Base-by-base conservation (phyloP, 768 basidiomycete species). In the Cytidiella melzeri region DNA sequence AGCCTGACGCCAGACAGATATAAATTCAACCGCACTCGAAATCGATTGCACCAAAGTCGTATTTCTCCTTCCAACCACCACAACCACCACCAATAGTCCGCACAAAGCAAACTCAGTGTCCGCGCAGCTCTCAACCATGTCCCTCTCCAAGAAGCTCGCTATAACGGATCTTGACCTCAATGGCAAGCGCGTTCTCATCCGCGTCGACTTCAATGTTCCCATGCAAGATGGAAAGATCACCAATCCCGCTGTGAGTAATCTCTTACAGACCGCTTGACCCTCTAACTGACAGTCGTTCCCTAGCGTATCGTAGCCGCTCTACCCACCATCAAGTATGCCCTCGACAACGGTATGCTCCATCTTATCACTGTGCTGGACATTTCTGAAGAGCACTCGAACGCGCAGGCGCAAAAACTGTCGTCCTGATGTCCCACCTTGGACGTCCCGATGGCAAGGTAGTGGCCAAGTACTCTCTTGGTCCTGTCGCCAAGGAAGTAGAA, bases 351-450 rank as follows among this genome's bases (percentile, higher is more conserved):
- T 83, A 52, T 19, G 20, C 39, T 50, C 69, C 37, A 3, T 40
- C 5, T 58, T 37, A 20, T 26, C 13, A 7, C 24, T 37, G 25
- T n/a, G 21, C 24, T 18, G 1, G 26, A 37, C n/a, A 27, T 5
- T 38, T 10, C 23, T 38, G 11, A 10, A 41, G 9, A 30, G 50
- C 61, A 39, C 53, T 43, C 34, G 12, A 50, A 45, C 48, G 44
- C 47, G 23, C 57, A 92, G 90, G 81, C 49, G 92, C 94, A 52
- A 76, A 81, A 50, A 75, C 78, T 50, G 85, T 97, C 63, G 79
- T 91, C 57, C 81, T 98, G 63, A 96, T 97, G 93, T 97, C 95
- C 62, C 95, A 99, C 68, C 81, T 99, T 48, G 96, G 95, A 20
- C 90, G 95, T 55, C 95, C 95, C 9, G 92, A 98, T 68, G 95